Conservation (phyloP, 2,329 filamentous ascomycete genomes). For the Phaeosphaeria sp. region DNA sequence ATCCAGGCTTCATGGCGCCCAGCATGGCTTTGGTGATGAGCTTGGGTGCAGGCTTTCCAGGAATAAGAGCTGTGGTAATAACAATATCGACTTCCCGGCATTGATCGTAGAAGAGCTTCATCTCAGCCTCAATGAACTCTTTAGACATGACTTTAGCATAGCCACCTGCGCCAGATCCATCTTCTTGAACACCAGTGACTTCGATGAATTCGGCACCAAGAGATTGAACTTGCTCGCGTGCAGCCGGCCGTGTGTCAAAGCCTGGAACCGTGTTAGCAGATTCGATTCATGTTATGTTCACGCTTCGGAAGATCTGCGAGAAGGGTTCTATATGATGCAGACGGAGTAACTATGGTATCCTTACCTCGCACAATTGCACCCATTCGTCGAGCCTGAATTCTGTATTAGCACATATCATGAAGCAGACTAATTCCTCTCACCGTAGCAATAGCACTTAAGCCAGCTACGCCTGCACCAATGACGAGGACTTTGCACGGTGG, state of each 20-base stretch:
- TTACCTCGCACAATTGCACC: constrained; percentile 77
- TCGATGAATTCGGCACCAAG: constrained; percentile 90
- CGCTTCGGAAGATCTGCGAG: no score
- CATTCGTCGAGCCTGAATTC: constrained; percentile 71
- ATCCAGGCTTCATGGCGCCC: constrained; percentile 86
- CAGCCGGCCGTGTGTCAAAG: constrained; percentile 89
- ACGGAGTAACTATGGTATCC: no score
- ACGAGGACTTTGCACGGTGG: constrained; percentile 89
- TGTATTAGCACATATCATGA: constrained; percentile 1
- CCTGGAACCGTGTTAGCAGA: constrained; percentile 52
- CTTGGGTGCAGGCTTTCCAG: constrained; percentile 80
- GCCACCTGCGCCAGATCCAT: constrained; percentile 81
- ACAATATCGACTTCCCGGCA: constrained; percentile 89
- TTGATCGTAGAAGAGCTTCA: constrained; percentile 90
- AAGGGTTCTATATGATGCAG: no score
- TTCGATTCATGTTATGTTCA: background rate
- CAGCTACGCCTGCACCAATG: constrained; percentile 88
- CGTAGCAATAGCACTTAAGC: constrained; percentile 85
- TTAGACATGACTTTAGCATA: constrained; percentile 96
- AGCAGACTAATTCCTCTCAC: constrained; percentile 41
- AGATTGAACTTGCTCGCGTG: constrained; percentile 87
- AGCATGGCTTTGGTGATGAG: constrained; percentile 83
- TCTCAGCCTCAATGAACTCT: constrained; percentile 90
- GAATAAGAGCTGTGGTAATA: constrained; percentile 90
- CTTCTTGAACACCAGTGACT: constrained; percentile 77